These are phyloP conservation scores for Amanita rubescens DNA, from an alignment of 768 basidiomycete species.

Conservation along the genomic window DNA sequence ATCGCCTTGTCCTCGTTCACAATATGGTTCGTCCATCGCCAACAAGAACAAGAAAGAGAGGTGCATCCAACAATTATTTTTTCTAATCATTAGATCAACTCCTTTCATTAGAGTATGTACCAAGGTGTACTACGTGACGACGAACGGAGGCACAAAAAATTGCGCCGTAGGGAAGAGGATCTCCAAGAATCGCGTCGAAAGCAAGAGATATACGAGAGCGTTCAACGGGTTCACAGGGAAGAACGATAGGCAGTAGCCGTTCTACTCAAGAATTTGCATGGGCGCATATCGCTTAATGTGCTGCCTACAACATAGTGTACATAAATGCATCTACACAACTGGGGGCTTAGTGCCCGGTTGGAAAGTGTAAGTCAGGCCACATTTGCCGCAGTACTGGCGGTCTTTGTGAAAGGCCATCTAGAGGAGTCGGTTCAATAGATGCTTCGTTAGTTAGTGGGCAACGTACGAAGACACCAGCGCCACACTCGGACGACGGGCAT, in stretches of 20 bases:
- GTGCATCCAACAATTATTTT: conserved; percentile 28
- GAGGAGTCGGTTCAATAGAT: conserved; percentile 15
- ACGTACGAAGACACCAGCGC: conserved; percentile 80
- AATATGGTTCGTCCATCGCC: conserved; percentile 85
- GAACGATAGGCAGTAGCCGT: not conserved
- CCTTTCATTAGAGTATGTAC: conserved; percentile 70
- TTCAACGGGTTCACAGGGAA: conserved; percentile 29
- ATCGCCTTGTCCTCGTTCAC: conserved; percentile 56
- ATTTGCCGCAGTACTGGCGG: conserved; percentile 97
- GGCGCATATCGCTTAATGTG: not conserved
- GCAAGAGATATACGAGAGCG: conserved; percentile 57
- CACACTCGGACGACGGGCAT: conserved; percentile 80
- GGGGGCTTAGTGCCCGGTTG: conserved; percentile 75
- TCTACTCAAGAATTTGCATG: too few species aligned
- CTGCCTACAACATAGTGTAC: not conserved
- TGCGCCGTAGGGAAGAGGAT: conserved; percentile 56
- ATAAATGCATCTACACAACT: conserved; percentile 37
- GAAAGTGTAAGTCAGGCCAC: conserved; percentile 83
- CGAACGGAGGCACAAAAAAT: conserved; percentile 67
- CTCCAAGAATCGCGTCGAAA: conserved; percentile 54
- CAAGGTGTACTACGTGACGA: conserved; percentile 87
- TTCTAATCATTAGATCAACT: conserved; percentile 7
- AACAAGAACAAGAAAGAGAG: conserved; percentile 78
- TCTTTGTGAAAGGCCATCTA: conserved; percentile 99
- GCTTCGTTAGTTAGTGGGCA: not conserved